These are phyloP conservation scores for Boletus sp. DNA, from an alignment of 1,284 basidiomycete genomes.

Conservation along the genomic window DNA sequence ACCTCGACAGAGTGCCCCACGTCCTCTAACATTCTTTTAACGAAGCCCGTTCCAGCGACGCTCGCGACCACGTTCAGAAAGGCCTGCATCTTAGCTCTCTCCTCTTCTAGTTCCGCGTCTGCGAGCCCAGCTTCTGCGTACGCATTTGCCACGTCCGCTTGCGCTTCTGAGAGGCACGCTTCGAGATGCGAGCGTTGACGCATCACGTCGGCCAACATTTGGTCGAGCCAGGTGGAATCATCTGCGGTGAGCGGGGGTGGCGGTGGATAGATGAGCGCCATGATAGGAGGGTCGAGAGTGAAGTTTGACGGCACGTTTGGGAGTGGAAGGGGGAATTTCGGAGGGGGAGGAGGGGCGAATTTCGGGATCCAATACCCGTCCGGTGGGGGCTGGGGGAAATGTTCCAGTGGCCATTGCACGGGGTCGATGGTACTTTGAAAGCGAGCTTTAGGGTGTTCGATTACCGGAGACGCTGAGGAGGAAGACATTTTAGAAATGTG, in stretches of 20 bases:
- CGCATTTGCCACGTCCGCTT: slow-evolving; percentile 20
- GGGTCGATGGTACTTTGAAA: neutral
- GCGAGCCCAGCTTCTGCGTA: slow-evolving; percentile 27
- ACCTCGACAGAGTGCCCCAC: slow-evolving; percentile 12
- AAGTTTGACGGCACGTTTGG: slow-evolving; percentile 11
- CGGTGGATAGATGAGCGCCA: slow-evolving; percentile 27
- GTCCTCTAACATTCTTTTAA: slow-evolving; percentile 25
- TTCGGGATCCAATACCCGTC: slow-evolving; percentile 27
- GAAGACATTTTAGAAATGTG: slow-evolving; percentile 3
- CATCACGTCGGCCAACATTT: slow-evolving; percentile 25
- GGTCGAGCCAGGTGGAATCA: slow-evolving; percentile 26
- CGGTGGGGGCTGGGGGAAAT: slow-evolving; percentile 26
- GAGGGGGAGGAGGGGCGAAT: slow-evolving; percentile 15
- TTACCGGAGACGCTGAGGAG: slow-evolving; percentile 2
- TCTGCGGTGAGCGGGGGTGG: slow-evolving; percentile 16
- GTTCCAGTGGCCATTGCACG: slow-evolving; percentile 27
- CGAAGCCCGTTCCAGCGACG: slow-evolving; percentile 29
- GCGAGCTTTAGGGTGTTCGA: neutral
- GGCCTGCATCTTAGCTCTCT: slow-evolving; percentile 23
- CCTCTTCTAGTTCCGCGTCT: slow-evolving; percentile 24
- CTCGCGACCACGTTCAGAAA: slow-evolving; percentile 25
- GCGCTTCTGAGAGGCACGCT: slow-evolving; percentile 13
- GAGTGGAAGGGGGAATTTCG: slow-evolving; percentile 20
- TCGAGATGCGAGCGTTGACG: slow-evolving; percentile 28
- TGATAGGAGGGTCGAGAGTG: slow-evolving; percentile 25